phyloP scores from a whole-genome alignment of 2,329 filamentous ascomycete genomes.

The Dactylellina haptotyla region DNA sequence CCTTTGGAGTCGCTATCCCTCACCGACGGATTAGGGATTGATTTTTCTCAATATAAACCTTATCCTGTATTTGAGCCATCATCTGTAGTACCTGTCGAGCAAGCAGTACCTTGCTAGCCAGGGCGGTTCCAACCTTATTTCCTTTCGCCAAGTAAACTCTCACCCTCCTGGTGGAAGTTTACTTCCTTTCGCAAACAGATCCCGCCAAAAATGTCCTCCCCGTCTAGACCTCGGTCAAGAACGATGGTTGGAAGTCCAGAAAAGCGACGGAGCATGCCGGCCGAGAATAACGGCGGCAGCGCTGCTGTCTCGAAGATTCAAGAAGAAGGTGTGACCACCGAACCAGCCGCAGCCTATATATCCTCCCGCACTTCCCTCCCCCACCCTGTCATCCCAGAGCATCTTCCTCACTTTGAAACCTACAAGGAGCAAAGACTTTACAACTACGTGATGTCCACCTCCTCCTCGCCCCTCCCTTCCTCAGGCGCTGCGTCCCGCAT shows the following conservation, averaged over 20 bases:
- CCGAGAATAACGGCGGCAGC: conserved; percentile 13
- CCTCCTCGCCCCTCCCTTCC: conserved; percentile 11
- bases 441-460: conserved; percentile 51
- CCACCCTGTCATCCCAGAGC: conserved; percentile 30
- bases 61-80: background rate
- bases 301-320: background rate
- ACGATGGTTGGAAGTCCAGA: conserved; percentile 27
- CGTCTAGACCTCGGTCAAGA: conserved; percentile 37
- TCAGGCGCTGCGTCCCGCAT: conserved; percentile 6
- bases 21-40: conserved; percentile 42
- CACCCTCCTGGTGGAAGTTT: background rate
- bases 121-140: conserved; percentile 27
- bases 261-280: conserved; percentile 22
- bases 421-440: conserved; percentile 53
- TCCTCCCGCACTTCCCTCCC: conserved; percentile 45
- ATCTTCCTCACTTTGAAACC: conserved; percentile 25
- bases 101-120: conserved; percentile 38
- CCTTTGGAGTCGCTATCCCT: conserved; percentile 6
- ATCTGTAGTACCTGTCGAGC: conserved; percentile 5
- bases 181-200: background rate
- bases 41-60: conserved; percentile 16
- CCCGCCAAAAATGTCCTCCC: conserved; percentile 34
- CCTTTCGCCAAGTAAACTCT: conserved; percentile 22
- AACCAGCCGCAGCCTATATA: conserved; percentile 53
- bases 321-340: conserved; percentile 39